Conservation (phyloP, 768 basidiomycete species). For the Collybia mongolica region DNA sequence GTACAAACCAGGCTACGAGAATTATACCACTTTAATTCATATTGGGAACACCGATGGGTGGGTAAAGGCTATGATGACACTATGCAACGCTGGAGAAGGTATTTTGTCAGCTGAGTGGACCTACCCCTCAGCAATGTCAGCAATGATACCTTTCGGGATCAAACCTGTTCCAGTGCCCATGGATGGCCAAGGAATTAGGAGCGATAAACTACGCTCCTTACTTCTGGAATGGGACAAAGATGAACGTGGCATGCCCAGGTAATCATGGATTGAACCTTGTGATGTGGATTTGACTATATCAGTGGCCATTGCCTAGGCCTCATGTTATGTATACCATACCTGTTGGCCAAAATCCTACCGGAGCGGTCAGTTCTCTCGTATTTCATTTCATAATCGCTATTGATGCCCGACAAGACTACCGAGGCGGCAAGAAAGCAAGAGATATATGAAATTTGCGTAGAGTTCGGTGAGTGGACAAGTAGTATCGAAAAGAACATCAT, state of each 20-base stretch:
- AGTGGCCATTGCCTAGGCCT: slow-evolving; percentile 40
- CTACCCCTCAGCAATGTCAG: slow-evolving; percentile 55
- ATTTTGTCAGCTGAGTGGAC: slow-evolving; percentile 70
- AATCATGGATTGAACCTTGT: slow-evolving; percentile 9
- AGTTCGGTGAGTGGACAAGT: slow-evolving; percentile 52
- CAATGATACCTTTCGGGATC: slow-evolving; percentile 39
- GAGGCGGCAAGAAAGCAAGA: slow-evolving; percentile 61
- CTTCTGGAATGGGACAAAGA: slow-evolving; percentile 67
- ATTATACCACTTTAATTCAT: slow-evolving; percentile 57
- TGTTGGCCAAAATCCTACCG: slow-evolving; percentile 85
- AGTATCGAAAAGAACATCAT: no score
- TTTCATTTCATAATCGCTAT: not conserved
- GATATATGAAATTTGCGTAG: slow-evolving; percentile 81
- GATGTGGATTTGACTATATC: not conserved
- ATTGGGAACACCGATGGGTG: slow-evolving; percentile 75
- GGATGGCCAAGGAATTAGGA: slow-evolving; percentile 71
- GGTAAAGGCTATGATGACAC: slow-evolving; percentile 53
- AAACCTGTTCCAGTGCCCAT: slow-evolving; percentile 56
- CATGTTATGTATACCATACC: slow-evolving; percentile 76
- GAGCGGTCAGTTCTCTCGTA: slow-evolving; percentile 46
- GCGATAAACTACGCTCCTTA: slow-evolving; percentile 54
- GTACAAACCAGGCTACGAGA: slow-evolving; percentile 58
- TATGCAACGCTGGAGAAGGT: slow-evolving; percentile 67
- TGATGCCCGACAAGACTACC: slow-evolving; percentile 48
- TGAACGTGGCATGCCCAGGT: slow-evolving; percentile 56